Evolutionary conservation across 1,139 yeast genomes (phyloP).

Genomic region (Fermentozyma sake): DNA sequence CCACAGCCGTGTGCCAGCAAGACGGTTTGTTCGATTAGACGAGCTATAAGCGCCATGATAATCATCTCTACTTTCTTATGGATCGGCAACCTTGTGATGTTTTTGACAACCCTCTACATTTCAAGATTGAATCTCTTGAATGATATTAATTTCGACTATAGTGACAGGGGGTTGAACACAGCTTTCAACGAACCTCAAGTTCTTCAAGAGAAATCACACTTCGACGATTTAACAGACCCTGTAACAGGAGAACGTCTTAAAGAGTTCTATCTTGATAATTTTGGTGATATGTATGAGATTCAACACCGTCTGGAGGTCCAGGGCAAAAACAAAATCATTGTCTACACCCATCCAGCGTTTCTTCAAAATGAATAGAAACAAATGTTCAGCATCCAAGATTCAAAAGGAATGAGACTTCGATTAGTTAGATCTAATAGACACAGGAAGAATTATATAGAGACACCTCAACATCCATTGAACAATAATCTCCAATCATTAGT

Average conservation of each 20-base stretch:
- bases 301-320: conserved; percentile 19
- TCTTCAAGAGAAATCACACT: conserved; percentile 1
- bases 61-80: conserved; percentile 39
- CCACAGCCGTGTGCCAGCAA: conserved; percentile 19
- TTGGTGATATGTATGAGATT: conserved; percentile 35
- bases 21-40: conserved; percentile 29
- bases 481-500: too few species aligned
- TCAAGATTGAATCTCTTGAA: conserved; percentile 32
- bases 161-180: conserved; percentile 16
- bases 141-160: conserved; percentile 35
- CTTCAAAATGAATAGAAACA: too few species aligned
- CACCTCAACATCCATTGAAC: too few species aligned
- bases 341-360: too few species aligned
- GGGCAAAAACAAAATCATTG: conserved; percentile 30
- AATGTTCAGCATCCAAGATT: too few species aligned
- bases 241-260: conserved; percentile 13
- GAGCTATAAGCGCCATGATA: conserved; percentile 35
- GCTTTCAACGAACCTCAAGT: conserved; percentile 7
- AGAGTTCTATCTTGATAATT: conserved; percentile 28
- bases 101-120: conserved; percentile 39
- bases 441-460: too few species aligned
- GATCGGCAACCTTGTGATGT: conserved; percentile 37
- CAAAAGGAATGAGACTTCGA: too few species aligned
- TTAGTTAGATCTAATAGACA: too few species aligned
- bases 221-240: conserved; percentile 5